A percentile compares a stretch with the other conserved stretches of the same genome.
phyloP scores from a whole-genome alignment of 345 rosid species.

The Alliaria petiolata region DNA sequence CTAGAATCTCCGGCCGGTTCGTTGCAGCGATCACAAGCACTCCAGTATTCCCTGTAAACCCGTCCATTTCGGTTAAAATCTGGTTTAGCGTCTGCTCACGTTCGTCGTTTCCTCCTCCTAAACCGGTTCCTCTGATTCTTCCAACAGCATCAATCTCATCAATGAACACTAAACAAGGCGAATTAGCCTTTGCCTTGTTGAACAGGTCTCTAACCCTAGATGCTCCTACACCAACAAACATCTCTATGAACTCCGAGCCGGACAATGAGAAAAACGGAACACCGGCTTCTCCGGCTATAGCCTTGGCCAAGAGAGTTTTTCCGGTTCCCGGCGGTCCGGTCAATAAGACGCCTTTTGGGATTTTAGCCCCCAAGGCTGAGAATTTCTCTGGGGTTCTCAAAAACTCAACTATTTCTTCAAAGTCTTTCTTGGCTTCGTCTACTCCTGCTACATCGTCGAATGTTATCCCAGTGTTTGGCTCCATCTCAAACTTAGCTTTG shows the following conservation, averaged over 20 bases:
- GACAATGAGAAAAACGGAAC: conserved; percentile 74
- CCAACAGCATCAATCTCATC: conserved; percentile 88
- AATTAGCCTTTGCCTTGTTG: conserved; percentile 66
- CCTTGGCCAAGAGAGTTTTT: conserved; percentile 70
- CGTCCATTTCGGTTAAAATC: conserved; percentile 76
- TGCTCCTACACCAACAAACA: conserved; percentile 79
- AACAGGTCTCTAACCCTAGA: conserved; percentile 78
- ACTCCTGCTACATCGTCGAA: conserved; percentile 81
- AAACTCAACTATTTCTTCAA: conserved; percentile 72
- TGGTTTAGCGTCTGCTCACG: conserved; percentile 84
- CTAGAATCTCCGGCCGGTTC: conserved; percentile 73
- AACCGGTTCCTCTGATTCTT: conserved; percentile 75
- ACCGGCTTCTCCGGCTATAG: conserved; percentile 80
- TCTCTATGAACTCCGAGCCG: conserved; percentile 76
- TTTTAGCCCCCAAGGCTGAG: conserved; percentile 59
- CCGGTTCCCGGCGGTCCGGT: conserved; percentile 76
- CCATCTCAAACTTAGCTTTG: conserved; percentile 83
- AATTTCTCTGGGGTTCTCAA: conserved; percentile 62
- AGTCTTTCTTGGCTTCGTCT: conserved; percentile 87
- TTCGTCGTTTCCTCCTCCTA: conserved; percentile 88
- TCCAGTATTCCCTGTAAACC: conserved; percentile 58
- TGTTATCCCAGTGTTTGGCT: conserved; percentile 73
- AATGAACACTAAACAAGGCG: conserved; percentile 70
- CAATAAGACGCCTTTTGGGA: conserved; percentile 65
- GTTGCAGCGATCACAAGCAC: conserved; percentile 78